Evolutionary conservation across 1,284 basidiomycete genomes (phyloP).

Genomic region (Spongiforma sp.): DNA sequence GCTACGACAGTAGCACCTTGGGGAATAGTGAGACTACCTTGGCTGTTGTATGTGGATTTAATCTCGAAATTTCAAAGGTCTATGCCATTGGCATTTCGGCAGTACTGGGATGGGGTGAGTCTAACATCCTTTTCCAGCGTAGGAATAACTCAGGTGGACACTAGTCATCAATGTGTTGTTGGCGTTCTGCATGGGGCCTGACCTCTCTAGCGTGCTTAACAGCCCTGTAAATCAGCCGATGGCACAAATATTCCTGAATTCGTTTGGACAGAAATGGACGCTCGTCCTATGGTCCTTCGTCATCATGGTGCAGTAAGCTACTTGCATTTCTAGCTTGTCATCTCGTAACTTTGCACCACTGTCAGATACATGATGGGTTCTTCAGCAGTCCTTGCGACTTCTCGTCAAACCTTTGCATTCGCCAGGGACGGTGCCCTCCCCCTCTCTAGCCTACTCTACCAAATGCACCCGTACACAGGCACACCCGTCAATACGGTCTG

Average conservation of each 20-base stretch:
- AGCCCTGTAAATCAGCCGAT: neutral
- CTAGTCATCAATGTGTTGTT: neutral
- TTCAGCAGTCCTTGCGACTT: neutral
- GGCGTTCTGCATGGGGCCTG: neutral
- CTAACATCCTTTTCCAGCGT: neutral
- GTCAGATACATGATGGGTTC: neutral
- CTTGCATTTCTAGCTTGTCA: neutral
- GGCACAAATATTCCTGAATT: neutral
- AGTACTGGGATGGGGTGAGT: neutral
- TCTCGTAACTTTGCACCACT: neutral
- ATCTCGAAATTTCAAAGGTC: neutral
- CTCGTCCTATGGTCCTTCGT: neutral
- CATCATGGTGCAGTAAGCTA: neutral
- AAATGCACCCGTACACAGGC: neutral
- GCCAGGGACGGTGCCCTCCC: neutral
- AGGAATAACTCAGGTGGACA: neutral
- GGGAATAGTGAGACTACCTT: neutral
- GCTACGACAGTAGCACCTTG: neutral
- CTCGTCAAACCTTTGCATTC: neutral
- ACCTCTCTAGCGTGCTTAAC: neutral
- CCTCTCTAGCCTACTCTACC: neutral
- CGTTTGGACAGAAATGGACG: neutral
- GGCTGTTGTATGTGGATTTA: too few species aligned
- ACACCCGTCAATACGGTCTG: neutral
- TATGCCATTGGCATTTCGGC: neutral